A percentile compares a stretch with the other conserved stretches of the same genome.
These are phyloP conservation scores for Agapanthus africanus DNA, from an alignment of 106 monocot species.

Conservation along the genomic window DNA sequence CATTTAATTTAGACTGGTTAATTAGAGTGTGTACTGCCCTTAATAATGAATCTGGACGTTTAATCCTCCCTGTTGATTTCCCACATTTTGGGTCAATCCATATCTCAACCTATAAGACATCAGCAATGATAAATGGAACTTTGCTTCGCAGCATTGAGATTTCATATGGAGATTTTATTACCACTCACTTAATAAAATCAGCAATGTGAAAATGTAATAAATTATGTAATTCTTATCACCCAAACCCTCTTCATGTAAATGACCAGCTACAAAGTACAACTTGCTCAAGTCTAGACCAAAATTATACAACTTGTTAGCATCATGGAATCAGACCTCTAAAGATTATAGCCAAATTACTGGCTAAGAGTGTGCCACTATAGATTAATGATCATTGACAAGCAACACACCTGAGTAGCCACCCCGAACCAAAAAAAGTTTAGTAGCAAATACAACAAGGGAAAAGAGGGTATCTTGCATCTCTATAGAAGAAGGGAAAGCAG, in stretches of 20 bases:
- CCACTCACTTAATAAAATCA: neutral
- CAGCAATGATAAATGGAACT: neutral
- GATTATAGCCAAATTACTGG: no score
- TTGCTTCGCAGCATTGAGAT: neutral
- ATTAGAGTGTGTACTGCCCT: conserved; percentile 68
- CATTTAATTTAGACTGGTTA: conserved; percentile 52
- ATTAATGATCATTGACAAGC: no score
- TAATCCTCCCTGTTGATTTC: conserved; percentile 79
- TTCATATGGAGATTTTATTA: neutral
- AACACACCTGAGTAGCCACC: no score
- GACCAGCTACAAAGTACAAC: neutral
- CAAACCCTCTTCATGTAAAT: neutral
- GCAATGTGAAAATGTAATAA: neutral
- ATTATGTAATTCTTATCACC: neutral
- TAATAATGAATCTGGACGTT: conserved; percentile 62
- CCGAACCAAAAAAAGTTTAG: no score
- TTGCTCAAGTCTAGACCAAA: neutral
- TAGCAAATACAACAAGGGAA: neutral
- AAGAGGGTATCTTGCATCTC: no score
- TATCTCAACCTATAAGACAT: conserved; percentile 57
- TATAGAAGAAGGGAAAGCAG: no score
- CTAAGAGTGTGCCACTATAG: no score
- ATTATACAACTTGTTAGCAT: neutral
- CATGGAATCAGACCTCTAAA: neutral
- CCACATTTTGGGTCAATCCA: conserved; percentile 81